A percentile compares a stretch with the other conserved stretches of the same genome.
Evolutionary conservation across 1,139 yeast species (phyloP).

Genomic region (Candida tunisiensis): DNA sequence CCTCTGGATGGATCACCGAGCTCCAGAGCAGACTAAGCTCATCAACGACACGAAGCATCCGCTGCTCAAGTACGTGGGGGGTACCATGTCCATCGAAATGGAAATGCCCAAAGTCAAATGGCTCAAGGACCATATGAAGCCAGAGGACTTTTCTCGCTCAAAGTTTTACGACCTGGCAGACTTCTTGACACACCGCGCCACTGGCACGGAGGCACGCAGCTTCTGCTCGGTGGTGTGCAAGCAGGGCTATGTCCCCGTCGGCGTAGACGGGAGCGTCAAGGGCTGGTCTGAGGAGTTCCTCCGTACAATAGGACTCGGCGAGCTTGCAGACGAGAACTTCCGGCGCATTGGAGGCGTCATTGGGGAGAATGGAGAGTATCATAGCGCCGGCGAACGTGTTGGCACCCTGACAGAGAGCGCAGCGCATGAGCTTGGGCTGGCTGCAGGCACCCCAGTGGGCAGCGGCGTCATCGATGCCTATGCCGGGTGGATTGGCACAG

Average conservation of each 20-base stretch:
- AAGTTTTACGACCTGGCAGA: conserved; percentile 90
- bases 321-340: conserved; percentile 62
- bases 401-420: conserved; percentile 51
- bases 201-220: conserved; percentile 74
- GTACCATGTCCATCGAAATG: conserved; percentile 96
- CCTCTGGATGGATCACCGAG: conserved; percentile 98
- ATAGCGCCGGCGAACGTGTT: conserved; percentile 78
- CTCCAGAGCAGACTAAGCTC: conserved; percentile 64
- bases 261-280: conserved; percentile 55
- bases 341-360: conserved; percentile 72
- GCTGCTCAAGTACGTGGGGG: conserved; percentile 84
- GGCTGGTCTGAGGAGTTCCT: conserved; percentile 88
- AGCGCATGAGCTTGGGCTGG: conserved; percentile 75
- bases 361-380: conserved; percentile 50
- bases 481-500: conserved; percentile 98
- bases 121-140: conserved; percentile 77
- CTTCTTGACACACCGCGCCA: conserved; percentile 77
- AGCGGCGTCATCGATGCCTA: conserved; percentile 96
- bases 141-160: conserved; percentile 39
- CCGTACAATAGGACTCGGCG: conserved; percentile 48
- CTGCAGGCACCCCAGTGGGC: conserved; percentile 70
- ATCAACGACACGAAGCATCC: conserved; percentile 71
- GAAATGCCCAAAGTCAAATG: conserved; percentile 94
- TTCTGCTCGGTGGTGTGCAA: conserved; percentile 87
- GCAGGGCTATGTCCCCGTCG: conserved; percentile 86